Base-by-base conservation (phyloP, 1,284 basidiomycete species). In the Ustilago trichophora region DNA sequence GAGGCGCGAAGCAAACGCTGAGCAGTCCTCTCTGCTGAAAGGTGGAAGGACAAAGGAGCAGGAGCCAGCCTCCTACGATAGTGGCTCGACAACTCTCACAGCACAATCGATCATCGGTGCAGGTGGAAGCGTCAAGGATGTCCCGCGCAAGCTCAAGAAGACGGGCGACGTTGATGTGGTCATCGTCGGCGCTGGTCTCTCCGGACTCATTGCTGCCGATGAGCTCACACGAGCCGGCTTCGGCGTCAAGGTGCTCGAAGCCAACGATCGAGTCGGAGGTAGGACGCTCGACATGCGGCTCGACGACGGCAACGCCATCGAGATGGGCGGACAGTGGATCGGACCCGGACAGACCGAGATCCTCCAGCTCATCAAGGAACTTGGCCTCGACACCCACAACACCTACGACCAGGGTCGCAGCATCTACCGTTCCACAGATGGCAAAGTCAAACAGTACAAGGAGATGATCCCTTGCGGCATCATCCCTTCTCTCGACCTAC, bases 261-360 rank as follows among this genome's bases (percentile, higher is more conserved):
- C 83, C 3, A 75, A 84, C 33, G 80, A 84, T 50, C 73, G 84
- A 24, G 75, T 83, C 13, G 84, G 84, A 13, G 84, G 84, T 3
- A 77, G 85, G 21, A 83, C 84, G 2, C 69, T 67, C 22, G 64
- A 76, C 35, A 83, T 83, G 8, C 82, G 78, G 65, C 41, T 56
- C 3, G 59, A 72, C 16, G 74, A 56, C 26, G 71, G 64, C 42
- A 68, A 64, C 24, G 49, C 50, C 5, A 75, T 85, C 34, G 84
- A 85, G 57, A 72, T 85, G 24, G 84, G 84, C n/a, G 85, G 84
- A 58, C 82, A 82, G 53, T 85, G 83, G 82, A 84, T 85, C 29
- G 84, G 85, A 55, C 84, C 84, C 11, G 83, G 80, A 65, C 81
- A 82, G 33, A 81, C 83, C 57, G 84, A 84, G 16, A 83, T 83